Conservation (phyloP, 345 rosid genomes). For the Viola odorata region DNA sequence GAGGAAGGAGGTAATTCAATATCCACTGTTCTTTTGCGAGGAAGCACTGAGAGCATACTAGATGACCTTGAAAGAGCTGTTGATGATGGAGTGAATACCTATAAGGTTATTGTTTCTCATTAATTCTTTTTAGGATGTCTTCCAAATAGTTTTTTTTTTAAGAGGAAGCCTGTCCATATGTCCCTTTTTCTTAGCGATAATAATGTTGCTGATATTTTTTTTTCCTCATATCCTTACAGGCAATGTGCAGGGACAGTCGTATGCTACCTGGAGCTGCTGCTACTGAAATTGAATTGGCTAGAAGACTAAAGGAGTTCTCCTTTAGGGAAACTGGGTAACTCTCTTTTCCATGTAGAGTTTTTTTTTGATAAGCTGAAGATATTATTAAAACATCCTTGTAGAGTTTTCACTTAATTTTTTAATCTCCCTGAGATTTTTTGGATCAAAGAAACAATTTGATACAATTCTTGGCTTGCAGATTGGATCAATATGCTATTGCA, state of each 20-base stretch:
- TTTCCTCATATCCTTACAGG: constrained; percentile 35
- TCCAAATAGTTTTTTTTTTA: background rate
- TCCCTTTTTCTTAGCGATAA: background rate
- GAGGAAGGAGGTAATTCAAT: constrained; percentile 94
- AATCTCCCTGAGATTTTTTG: background rate
- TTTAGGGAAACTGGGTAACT: constrained; percentile 86
- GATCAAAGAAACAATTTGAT: background rate
- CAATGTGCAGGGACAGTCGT: constrained; percentile 98
- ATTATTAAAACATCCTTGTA: background rate
- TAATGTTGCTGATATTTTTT: background rate
- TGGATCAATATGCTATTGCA: constrained; percentile 92
- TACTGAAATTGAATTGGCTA: constrained; percentile 92
- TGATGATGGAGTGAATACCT: constrained; percentile 98
- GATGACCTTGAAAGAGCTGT: constrained; percentile 99
- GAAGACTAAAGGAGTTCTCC: constrained; percentile 86
- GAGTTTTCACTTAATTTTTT: background rate
- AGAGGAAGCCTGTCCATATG: background rate
- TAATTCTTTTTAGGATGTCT: background rate
- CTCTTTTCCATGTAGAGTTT: background rate
- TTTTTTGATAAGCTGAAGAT: background rate
- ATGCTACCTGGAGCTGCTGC: constrained; percentile 93
- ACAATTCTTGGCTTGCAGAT: constrained; percentile 38
- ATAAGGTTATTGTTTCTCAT: constrained; percentile 54
- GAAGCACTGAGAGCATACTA: constrained; percentile 90
- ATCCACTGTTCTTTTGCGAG: constrained; percentile 82